Conservation (phyloP, 257 asterid genomes). For the Nicotiana sylvestris region DNA sequence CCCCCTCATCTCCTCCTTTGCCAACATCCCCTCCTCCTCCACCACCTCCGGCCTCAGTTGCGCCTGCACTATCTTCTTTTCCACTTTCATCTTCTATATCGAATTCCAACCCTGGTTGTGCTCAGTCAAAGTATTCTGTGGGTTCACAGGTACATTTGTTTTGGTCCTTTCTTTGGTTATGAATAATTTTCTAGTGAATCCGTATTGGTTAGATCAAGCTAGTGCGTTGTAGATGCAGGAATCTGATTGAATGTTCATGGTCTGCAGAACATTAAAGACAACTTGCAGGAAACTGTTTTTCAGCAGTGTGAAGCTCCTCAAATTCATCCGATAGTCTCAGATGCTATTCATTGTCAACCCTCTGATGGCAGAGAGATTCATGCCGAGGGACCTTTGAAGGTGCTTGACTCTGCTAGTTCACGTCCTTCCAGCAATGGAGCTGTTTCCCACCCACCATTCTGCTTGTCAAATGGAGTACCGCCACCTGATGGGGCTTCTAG, state of each 20-base stretch:
- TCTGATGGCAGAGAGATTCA: slow-evolving; percentile 41
- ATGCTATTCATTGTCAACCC: slow-evolving; percentile 39
- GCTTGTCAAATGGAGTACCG: slow-evolving; percentile 35
- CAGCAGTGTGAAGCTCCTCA: slow-evolving; percentile 38
- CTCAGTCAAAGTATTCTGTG: slow-evolving; percentile 34
- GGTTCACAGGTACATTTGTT: slow-evolving; percentile 45
- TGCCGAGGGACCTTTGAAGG: slow-evolving; percentile 40
- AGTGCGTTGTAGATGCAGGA: slow-evolving; percentile 13
- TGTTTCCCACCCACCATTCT: slow-evolving; percentile 33
- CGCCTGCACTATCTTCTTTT: slow-evolving; percentile 15
- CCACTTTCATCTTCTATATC: slow-evolving; percentile 28
- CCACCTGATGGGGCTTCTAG: slow-evolving; percentile 39
- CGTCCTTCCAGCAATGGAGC: slow-evolving; percentile 40
- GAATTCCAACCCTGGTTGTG: slow-evolving; percentile 30
- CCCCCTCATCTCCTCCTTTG: slow-evolving; percentile 44
- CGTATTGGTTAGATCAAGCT: not conserved
- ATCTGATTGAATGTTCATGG: not conserved
- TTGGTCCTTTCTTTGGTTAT: not conserved
- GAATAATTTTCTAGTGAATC: not conserved
- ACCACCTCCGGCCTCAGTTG: slow-evolving; percentile 26
- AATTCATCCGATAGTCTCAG: slow-evolving; percentile 24
- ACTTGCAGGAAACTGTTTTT: slow-evolving; percentile 29
- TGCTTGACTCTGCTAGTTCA: slow-evolving; percentile 30
- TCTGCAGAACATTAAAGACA: slow-evolving; percentile 43
- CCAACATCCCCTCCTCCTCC: slow-evolving; percentile 39